Evolutionary conservation across 208 protist species (phyloP), one percentile per base, ranked within the genome.

Genomic region (Tritrichomonas musculus): DNA sequence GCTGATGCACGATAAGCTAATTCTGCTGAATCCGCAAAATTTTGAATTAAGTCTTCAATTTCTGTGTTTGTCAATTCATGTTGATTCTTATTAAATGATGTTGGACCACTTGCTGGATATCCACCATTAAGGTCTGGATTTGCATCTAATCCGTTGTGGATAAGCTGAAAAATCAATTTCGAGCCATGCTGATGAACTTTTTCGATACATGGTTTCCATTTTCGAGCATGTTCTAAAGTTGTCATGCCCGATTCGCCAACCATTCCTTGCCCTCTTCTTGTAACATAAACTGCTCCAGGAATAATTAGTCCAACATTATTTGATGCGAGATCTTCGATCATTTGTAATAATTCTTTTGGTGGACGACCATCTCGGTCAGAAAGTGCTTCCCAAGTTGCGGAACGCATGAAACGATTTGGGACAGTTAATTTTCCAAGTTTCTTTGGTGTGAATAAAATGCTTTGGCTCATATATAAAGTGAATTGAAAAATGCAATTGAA

Each of bases 1-100:
- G 55, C 47, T 9, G 50, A 44, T 20, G 44, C 82, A 41, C n/a
- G 33, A 47, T 69, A 13, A 36, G 44, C n/a, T 22, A 13, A 65
- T 57, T 65, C n/a, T 17, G 82, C 47, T 1, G 82, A 30, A 33
- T 92, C n/a, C 27, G 41, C 49, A 30, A 92, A 92, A 11, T 22
- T 25, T 39, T 92, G 33, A 17, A 66, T 92, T 66, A 36, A 66
- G 60, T 92, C 82, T 8, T 92, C 55, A 50, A 92, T 92, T 41
- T 92, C 41, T 20, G n/a, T 27, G 30, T 69, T 33, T 47, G 82
- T 92, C 82, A 92, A 49, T 65, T 92, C 82, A 41, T 50, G 73
- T 22, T 33, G 47, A 82, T 82, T 82, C 50, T 33, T 33, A n/a
- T 22, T 1, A 47, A 27, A 53, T n/a, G 30, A 9, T n/a, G 41